Evolutionary conservation across 495 filamentous ascomycete species (phyloP), one percentile per base, ranked within the genome.

Genomic region (Haplographium delicatum): DNA sequence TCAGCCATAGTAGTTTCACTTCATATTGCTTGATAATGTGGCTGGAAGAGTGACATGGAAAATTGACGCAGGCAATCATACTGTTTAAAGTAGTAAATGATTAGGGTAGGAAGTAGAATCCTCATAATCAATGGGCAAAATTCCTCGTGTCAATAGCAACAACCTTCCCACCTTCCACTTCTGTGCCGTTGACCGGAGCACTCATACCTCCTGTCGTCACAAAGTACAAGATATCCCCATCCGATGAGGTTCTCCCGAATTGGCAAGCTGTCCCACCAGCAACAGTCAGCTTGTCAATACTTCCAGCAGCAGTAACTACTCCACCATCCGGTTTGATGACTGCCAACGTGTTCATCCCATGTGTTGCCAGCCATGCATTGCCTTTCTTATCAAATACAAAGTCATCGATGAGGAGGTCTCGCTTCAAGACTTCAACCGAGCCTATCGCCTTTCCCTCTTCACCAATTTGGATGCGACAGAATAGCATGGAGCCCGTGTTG

Each of bases 391-490:
- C 66, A 47, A 67, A 57, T 10, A 8, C 28, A 47, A 69, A 62
- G 28, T 66, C 61, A 35, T 68, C 65, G 10, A 61, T 11, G 26
- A 52, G 7, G 10, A 53, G 13, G 28, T 43, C 26, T 18, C 47
- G 2, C 1, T 40, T 42, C 18, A 57, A 10, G 3, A 44, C 18
- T 33, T 54, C 47, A 13, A 43, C 46, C 3, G 16, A 39, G 20
- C 54, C 54, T 8, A 31, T 3, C 0, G 44, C 42, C 7, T 52
- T 43, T 11, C 64, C 70, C 13, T 59, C 38, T 20, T 26, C 38
- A 34, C 62, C 49, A 37, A 70, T 65, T 18, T 46, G 51, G 16
- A 69, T 46, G 11, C 64, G 57, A 39, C 58, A 64, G 30, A 73
- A 60, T 5, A 58, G 34, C 7, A 26, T 35, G 18, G 53, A 41